phyloP scores from a whole-genome alignment of 306 rosid genomes.

The Citrullus amarus region DNA sequence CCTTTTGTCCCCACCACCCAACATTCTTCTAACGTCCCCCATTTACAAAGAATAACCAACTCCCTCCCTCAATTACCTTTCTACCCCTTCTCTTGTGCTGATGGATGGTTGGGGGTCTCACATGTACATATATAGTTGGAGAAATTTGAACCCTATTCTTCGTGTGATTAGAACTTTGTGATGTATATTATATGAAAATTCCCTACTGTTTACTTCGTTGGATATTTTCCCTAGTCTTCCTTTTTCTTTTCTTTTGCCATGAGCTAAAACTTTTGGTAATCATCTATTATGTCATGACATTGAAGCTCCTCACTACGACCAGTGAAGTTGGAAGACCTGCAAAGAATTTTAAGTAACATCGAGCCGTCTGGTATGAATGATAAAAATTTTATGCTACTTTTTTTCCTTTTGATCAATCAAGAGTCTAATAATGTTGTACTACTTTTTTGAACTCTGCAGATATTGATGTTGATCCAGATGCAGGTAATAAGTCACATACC shows the following conservation, averaged over 20 bases:
- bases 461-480: slow-evolving; percentile 58
- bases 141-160: background rate
- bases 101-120: too few relatives aligned
- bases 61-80: too few relatives aligned
- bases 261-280: slow-evolving; percentile 27
- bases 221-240: background rate
- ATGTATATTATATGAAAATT: background rate
- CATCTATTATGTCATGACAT: background rate
- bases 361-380: slow-evolving; percentile 51
- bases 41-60: too few relatives aligned
- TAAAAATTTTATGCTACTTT: too few relatives aligned
- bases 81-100: too few relatives aligned
- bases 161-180: background rate
- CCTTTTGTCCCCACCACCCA: too few relatives aligned
- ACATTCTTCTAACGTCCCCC: too few relatives aligned
- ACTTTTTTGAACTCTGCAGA: slow-evolving; percentile 36
- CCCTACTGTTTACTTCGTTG: background rate
- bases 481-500: slow-evolving; percentile 36
- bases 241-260: slow-evolving; percentile 7
- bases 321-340: slow-evolving; percentile 81
- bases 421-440: too few relatives aligned
- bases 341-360: slow-evolving; percentile 67
- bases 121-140: background rate
- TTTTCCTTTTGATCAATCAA: too few relatives aligned
- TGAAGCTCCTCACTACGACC: slow-evolving; percentile 54